Evolutionary conservation across 169 alveolate species (phyloP).

Genomic region (Cryptosporidium ubiquitum): DNA sequence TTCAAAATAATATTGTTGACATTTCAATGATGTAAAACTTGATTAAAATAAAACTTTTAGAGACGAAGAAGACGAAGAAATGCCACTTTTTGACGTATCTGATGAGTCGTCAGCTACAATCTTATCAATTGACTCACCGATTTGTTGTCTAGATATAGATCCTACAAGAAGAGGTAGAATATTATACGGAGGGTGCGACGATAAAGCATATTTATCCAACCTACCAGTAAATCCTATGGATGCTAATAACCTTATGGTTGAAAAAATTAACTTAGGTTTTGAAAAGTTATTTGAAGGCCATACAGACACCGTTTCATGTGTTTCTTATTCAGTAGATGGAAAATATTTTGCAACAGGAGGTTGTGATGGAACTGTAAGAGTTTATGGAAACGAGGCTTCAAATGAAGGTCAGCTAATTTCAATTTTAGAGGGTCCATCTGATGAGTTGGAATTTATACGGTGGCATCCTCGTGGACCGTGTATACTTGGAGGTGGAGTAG

Average conservation of each 20-base stretch:
- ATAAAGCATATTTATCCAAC: conserved; percentile 56
- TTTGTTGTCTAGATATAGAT: conserved; percentile 48
- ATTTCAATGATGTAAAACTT: neutral
- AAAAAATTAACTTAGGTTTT: neutral
- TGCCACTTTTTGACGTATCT: conserved; percentile 46
- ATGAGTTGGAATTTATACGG: conserved; percentile 72
- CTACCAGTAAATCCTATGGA: neutral
- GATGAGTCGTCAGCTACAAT: conserved; percentile 67
- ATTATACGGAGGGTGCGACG: conserved; percentile 69
- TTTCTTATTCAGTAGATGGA: conserved; percentile 74
- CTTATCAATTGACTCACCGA: conserved; percentile 11
- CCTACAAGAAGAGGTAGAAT: conserved; percentile 32
- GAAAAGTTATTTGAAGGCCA: conserved; percentile 45
- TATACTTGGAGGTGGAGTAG: conserved; percentile 71
- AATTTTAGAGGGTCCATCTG: conserved; percentile 76
- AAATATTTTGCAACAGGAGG: conserved; percentile 75
- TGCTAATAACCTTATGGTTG: neutral
- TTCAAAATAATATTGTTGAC: neutral
- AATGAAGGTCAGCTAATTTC: conserved; percentile 23
- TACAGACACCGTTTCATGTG: conserved; percentile 72
- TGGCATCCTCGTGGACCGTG: conserved; percentile 78
- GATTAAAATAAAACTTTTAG: neutral
- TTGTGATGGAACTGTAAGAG: conserved; percentile 72
- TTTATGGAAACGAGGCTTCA: conserved; percentile 43
- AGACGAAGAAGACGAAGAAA: conserved; percentile 27